Percentiles rank a stretch among this genome's conserved stretches.
These are phyloP conservation scores for Coemansia sp. DNA, from an alignment of 192 early-diverging fungal species.

Conservation along the genomic window DNA sequence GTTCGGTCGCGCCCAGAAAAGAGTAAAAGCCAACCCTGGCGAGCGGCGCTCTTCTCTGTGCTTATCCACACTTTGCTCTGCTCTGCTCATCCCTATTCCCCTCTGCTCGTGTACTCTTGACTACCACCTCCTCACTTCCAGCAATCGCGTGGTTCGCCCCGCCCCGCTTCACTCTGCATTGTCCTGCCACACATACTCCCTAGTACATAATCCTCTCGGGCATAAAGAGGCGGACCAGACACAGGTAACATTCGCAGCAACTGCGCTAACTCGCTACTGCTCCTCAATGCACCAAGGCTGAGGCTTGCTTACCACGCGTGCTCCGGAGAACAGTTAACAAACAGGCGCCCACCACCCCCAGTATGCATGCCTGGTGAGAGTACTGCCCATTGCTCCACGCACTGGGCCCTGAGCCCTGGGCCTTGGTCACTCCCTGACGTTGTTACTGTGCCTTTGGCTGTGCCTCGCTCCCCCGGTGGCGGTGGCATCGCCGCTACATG, in stretches of 20 bases:
- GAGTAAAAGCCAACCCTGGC: neutral
- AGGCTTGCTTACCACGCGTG: neutral
- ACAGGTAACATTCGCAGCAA: slow-evolving; percentile 34
- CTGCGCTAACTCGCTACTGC: slow-evolving; percentile 18
- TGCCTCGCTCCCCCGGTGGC: slow-evolving; percentile 2
- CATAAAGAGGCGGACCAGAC: slow-evolving; percentile 20
- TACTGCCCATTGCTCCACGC: neutral
- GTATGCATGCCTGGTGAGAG: neutral
- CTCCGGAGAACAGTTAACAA: slow-evolving; percentile 24
- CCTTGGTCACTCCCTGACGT: slow-evolving; percentile 1
- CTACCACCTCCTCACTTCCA: neutral
- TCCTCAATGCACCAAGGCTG: neutral
- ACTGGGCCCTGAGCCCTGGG: slow-evolving; percentile 6
- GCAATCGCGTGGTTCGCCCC: slow-evolving; percentile 7
- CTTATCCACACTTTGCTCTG: neutral
- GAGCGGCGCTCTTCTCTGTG: slow-evolving; percentile 6
- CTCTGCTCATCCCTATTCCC: neutral
- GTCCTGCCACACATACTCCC: slow-evolving; percentile 7
- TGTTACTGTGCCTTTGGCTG: neutral
- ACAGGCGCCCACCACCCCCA: slow-evolving; percentile 8
- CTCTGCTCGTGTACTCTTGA: neutral
- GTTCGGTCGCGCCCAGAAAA: slow-evolving; percentile 8
- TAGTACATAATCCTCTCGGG: slow-evolving; percentile 6
- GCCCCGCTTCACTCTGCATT: slow-evolving; percentile 1
- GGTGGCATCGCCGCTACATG: slow-evolving; percentile 9